phyloP scores from a whole-genome alignment of 306 rosid genomes.

The Trichosanthes cucumerina region DNA sequence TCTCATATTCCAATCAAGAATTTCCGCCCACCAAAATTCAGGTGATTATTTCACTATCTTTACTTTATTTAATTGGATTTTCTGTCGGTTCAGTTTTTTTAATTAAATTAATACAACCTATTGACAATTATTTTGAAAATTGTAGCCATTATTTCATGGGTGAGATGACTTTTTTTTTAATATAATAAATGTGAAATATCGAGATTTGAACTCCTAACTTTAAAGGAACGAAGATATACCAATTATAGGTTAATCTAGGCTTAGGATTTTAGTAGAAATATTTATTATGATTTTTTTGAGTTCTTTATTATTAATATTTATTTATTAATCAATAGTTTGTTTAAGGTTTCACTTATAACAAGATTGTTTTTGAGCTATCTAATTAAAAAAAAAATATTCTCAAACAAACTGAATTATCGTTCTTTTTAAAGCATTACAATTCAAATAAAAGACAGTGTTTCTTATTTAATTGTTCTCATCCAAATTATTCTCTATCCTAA shows the following conservation, averaged over 20 bases:
- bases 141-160: too few relatives aligned
- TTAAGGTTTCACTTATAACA: background rate
- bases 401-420: too few relatives aligned
- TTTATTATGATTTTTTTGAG: too few relatives aligned
- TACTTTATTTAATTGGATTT: background rate
- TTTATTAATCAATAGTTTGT: background rate
- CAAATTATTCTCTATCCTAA: background rate
- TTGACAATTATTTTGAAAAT: too few relatives aligned
- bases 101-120: too few relatives aligned
- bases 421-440: background rate
- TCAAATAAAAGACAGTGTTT: background rate
- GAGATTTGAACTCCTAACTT: too few relatives aligned
- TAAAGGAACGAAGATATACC: too few relatives aligned
- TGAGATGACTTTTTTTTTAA: too few relatives aligned
- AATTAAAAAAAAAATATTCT: background rate
- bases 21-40: background rate
- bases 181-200: too few relatives aligned
- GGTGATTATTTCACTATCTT: background rate
- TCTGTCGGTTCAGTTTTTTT: background rate
- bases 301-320: background rate
- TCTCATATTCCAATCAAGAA: background rate
- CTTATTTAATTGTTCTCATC: background rate
- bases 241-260: too few relatives aligned
- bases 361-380: background rate
- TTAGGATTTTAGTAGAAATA: background rate